Base-by-base conservation (phyloP, 768 basidiomycete genomes). In the Dendrothele bispora region DNA sequence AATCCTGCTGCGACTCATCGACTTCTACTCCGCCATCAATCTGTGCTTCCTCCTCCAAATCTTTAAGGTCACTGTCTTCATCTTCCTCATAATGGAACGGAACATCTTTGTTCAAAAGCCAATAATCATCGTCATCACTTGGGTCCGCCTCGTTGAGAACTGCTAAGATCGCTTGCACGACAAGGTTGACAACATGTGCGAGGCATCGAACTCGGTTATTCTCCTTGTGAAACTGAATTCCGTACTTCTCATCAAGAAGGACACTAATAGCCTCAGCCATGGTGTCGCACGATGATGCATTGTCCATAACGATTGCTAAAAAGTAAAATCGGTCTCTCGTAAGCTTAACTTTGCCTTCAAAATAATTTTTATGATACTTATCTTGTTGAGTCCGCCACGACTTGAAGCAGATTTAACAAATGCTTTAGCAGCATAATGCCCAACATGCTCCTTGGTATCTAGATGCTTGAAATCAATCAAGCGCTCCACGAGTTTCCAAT, bases 111-210 rank as follows among this genome's bases (percentile, higher is more conserved):
- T 63, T 55, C 7, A 24, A 39, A 3, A 54, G 6, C 45, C 60
- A 70, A 15, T 60, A 63, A 44, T 71, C 65, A 0, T 34, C 41
- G 1, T 45, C 26, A 8, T 63, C 63, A 2, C 61, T 61, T 25
- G 63, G 57, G 12, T 56, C 53, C 0, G 58, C 67, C 48, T 68
- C 65, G 5, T 49, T 47, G 0, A 67, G 49, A 0, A 18, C 38
- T 18, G 40, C 20, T 1, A 71, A 56, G 7, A 69, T 49, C 20
- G 58, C 58, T 49, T 71, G 70, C 12, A 69, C 66, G 4, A 69
- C 61, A 21, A 72, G 63, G 37, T 71, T 71, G 28, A 68, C 56
- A 21, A 68, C 61, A 43, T 71, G 69, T 1, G 56, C 55, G 0
- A 68, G 46, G 43, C 71, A 71, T 2, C 60, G 63, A 15, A 70